These are phyloP conservation scores for Tetrahymena elliotti DNA, from an alignment of 73 alveolate genomes.

Conservation along the genomic window DNA sequence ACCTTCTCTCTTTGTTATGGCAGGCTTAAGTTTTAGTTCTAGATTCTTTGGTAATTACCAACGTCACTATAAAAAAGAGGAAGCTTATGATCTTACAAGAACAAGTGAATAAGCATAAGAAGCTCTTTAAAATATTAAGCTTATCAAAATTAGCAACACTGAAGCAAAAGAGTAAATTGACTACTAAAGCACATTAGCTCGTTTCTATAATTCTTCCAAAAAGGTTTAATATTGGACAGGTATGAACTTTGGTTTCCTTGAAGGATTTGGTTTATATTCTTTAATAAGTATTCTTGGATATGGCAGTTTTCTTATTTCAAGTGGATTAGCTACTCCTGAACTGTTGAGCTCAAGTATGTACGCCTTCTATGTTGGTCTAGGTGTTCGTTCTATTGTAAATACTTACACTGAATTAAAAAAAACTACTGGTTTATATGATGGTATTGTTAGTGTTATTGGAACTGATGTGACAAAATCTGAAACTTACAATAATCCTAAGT, in stretches of 20 bases:
- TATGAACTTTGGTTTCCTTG: conserved; percentile 15
- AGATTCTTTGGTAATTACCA: conserved; percentile 10
- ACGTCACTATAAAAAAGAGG: conserved; percentile 1
- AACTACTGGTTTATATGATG: conserved; percentile 25
- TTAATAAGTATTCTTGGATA: neutral
- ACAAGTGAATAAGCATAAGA: conserved; percentile 11
- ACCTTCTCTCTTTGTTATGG: neutral
- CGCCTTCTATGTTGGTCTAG: conserved; percentile 24
- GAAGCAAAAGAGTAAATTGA: neutral
- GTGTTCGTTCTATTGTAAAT: conserved; percentile 6
- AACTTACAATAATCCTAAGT: conserved; percentile 2
- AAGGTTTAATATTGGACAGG: conserved; percentile 1
- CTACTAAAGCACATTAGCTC: conserved; percentile 11
- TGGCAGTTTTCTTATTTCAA: conserved; percentile 18
- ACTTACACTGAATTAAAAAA: conserved; percentile 20
- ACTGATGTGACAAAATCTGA: neutral
- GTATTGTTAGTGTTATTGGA: conserved; percentile 4
- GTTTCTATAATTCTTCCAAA: conserved; percentile 23
- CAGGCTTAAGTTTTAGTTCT: conserved; percentile 3
- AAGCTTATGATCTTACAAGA: conserved; percentile 8
- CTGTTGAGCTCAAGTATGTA: neutral
- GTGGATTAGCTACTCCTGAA: conserved; percentile 29
- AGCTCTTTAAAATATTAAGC: neutral
- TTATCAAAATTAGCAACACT: conserved; percentile 12
- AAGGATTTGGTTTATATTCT: conserved; percentile 21